A percentile compares a stretch with the other conserved stretches of the same genome.
Conservation (phyloP, 169 alveolate genomes). For the Theileria luwenshuni region DNA sequence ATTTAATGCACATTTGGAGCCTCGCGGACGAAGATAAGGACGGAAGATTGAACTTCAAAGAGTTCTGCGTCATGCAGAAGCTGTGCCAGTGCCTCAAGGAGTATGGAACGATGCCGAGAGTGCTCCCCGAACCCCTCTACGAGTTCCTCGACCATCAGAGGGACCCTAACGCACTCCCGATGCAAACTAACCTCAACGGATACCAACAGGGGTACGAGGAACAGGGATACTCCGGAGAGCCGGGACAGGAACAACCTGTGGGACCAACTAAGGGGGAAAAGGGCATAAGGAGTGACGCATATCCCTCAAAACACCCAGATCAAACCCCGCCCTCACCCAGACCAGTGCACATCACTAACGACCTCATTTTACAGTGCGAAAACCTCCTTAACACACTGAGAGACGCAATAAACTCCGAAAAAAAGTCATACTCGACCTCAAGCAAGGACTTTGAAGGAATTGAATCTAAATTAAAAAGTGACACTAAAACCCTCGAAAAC, state of each 20-base stretch:
- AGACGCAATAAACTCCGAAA: constrained; percentile 15
- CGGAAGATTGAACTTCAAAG: constrained; percentile 43
- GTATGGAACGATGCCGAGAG: not conserved
- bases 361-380: constrained; percentile 17
- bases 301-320: not conserved
- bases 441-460: constrained; percentile 5
- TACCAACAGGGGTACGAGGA: not conserved
- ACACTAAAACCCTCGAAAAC: constrained; percentile 24
- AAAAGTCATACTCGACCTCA: not conserved
- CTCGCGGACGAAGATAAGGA: constrained; percentile 59
- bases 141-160: constrained; percentile 13
- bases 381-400: constrained; percentile 19
- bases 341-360: constrained; percentile 1
- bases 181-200: not conserved
- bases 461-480: constrained; percentile 22
- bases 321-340: not conserved
- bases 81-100: constrained; percentile 25
- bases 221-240: not conserved
- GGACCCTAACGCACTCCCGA: constrained; percentile 12
- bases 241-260: not conserved
- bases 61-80: constrained; percentile 64
- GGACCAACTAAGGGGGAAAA: constrained; percentile 10
- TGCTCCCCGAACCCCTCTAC: constrained; percentile 13
- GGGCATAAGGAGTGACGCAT: constrained; percentile 18
- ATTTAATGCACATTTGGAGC: constrained; percentile 58